Conservation (phyloP, 2,329 filamentous ascomycete genomes). For the Dissoconium aciculare region DNA sequence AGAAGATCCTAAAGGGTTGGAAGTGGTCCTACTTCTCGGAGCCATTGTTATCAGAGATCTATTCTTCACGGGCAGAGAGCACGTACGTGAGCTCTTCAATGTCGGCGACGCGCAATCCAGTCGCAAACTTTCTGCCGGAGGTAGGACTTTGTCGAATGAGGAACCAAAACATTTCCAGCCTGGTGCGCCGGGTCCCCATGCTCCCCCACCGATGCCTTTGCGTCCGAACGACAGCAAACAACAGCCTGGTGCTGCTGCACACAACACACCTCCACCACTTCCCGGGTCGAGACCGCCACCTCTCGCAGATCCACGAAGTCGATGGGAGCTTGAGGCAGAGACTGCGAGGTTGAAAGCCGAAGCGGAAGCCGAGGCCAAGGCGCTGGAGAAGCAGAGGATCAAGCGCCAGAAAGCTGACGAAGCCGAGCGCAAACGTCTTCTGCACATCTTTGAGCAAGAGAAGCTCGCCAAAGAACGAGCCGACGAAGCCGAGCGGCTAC, state of each 20-base stretch:
- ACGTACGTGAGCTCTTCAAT: conserved; percentile 66
- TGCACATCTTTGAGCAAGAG: conserved; percentile 39
- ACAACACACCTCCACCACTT: conserved; percentile 2
- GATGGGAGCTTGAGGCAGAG: conserved; percentile 39
- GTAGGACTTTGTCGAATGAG: conserved; percentile 17
- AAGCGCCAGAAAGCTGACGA: conserved; percentile 48
- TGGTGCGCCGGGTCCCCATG: conserved; percentile 10
- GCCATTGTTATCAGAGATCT: conserved; percentile 48
- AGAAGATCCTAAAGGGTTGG: conserved; percentile 84
- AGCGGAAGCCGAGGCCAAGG: conserved; percentile 30
- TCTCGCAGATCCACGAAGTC: conserved; percentile 35
- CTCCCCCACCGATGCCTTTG: conserved; percentile 8
- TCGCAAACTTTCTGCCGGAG: conserved; percentile 15
- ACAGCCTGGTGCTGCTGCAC: background rate
- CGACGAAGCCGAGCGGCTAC: conserved; percentile 36
- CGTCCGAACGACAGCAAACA: background rate
- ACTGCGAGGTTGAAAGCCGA: conserved; percentile 33
- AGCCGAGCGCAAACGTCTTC: conserved; percentile 39
- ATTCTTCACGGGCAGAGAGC: conserved; percentile 37
- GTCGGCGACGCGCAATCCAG: conserved; percentile 35
- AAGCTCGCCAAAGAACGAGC: conserved; percentile 44
- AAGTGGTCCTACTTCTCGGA: conserved; percentile 56
- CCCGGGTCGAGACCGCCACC: conserved; percentile 19
- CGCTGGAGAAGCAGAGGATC: conserved; percentile 34
- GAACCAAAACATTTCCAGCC: conserved; percentile 4